Conservation (phyloP, 2,329 filamentous ascomycete genomes). For the Macrophomina tecta region DNA sequence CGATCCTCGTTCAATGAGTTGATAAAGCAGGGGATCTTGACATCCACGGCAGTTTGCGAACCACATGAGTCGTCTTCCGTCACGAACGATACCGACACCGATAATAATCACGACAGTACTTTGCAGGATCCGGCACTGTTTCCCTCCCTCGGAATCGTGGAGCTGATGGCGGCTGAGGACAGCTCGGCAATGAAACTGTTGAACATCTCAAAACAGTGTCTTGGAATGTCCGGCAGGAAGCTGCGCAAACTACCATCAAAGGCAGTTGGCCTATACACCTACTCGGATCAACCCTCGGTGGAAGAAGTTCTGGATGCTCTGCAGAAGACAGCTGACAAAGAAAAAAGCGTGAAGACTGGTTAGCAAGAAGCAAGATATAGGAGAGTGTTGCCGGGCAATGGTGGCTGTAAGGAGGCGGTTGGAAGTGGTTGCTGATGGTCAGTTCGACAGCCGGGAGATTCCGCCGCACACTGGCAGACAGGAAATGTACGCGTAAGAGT, state of each 20-base stretch:
- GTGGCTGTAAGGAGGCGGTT: neutral
- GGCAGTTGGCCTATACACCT: conserved; percentile 32
- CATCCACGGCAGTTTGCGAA: conserved; percentile 22
- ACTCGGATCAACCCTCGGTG: conserved; percentile 31
- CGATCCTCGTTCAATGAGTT: conserved; percentile 56
- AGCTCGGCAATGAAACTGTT: conserved; percentile 40
- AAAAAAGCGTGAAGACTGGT: neutral
- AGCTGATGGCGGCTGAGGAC: conserved; percentile 5
- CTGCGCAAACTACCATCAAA: conserved; percentile 33
- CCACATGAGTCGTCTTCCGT: neutral
- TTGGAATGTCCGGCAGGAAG: conserved; percentile 34
- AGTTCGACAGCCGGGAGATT: neutral
- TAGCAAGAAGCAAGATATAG: neutral
- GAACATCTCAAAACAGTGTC: conserved; percentile 40
- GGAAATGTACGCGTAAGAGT: conserved; percentile 3
- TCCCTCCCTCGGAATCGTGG: conserved; percentile 30
- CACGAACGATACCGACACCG: too few species aligned
- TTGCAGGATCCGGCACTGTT: conserved; percentile 29
- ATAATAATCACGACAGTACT: neutral
- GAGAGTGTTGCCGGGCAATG: too few species aligned
- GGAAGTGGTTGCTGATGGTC: neutral
- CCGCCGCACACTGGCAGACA: neutral
- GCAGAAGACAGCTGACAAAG: neutral
- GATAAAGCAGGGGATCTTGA: conserved; percentile 45
- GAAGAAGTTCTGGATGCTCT: conserved; percentile 32